Base-by-base conservation (phyloP, 2,329 filamentous ascomycete species). In the Akanthomyces muscarius region DNA sequence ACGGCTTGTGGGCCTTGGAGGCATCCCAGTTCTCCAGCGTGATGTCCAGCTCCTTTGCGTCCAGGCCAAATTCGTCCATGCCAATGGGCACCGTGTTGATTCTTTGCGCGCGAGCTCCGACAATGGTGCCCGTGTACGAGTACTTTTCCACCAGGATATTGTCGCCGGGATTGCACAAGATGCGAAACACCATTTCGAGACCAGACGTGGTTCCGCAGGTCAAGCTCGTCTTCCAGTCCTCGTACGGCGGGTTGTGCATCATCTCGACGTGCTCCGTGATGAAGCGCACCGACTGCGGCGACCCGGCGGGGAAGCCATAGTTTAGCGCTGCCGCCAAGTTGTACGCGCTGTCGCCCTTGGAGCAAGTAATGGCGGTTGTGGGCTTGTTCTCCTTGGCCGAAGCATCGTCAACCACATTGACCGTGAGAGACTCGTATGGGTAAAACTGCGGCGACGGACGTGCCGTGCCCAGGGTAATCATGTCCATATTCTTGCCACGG, bases 231-330 rank as follows among this genome's bases (percentile, higher is more conserved):
- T 83, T 80, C 89, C 89, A 92, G 71, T 92, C 88, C 41, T 82
- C 78, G 71, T 91, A 92, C 0, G 86, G 88, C 30, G 89, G 89
- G 66, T 86, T 81, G 73, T 91, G 88, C 13, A 91, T 84, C 66
- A 92, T 81, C 72, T 92, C 89, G 0, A 88, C 90, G 72, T 92
- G 89, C 75, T 92, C 89, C 0, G 88, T 89, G 52, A 92, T 75
- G 73, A 85, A 92, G 50, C 89, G 83, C 48, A 92, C 75, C 63
- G 91, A 74, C 71, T 90, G 89, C 3, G 88, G 85, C 33, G 87
- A 82, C n/a, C 89, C 89, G 52, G 83, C 82, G 3, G 88, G 85
- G 72, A 90, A 86, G n/a, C 87, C 88, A 71, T 92, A 92, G 72
- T 92, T 91, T 69, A 91, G 82, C 1, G 86, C 84, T 54, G 89